These are phyloP conservation scores for Talaromyces sp. DNA, from an alignment of 2,329 filamentous ascomycete genomes.

Conservation along the genomic window DNA sequence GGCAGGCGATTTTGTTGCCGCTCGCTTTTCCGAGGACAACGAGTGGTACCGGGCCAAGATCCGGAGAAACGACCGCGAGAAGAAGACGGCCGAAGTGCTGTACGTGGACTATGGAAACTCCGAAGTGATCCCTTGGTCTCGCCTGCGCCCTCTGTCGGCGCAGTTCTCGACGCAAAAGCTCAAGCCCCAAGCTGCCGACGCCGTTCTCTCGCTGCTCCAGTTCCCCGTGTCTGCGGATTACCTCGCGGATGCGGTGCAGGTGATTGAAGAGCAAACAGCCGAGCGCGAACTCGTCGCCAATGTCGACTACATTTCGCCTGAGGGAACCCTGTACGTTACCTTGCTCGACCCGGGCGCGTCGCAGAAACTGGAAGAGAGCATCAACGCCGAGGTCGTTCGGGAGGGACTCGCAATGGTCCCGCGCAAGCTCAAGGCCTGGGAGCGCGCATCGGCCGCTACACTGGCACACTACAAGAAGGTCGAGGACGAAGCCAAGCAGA, in stretches of 20 bases:
- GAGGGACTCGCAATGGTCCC: slow-evolving; percentile 88
- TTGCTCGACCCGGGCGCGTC: slow-evolving; percentile 70
- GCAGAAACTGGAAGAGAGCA: slow-evolving; percentile 64
- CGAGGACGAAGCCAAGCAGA: slow-evolving; percentile 72
- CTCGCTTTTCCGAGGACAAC: slow-evolving; percentile 81
- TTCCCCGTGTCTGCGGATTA: slow-evolving; percentile 80
- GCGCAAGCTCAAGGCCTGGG: slow-evolving; percentile 86
- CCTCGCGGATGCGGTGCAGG: slow-evolving; percentile 70
- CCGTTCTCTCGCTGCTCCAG: slow-evolving; percentile 81
- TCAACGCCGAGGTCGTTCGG: slow-evolving; percentile 82
- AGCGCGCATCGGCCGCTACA: slow-evolving; percentile 68
- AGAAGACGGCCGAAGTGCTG: slow-evolving; percentile 81
- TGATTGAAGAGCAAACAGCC: slow-evolving; percentile 69
- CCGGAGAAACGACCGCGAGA: slow-evolving; percentile 84
- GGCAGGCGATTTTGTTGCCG: slow-evolving; percentile 84
- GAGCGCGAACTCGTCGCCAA: slow-evolving; percentile 78
- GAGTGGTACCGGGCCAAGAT: slow-evolving; percentile 94
- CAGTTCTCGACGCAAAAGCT: slow-evolving; percentile 79
- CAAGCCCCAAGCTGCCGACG: slow-evolving; percentile 81
- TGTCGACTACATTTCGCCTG: slow-evolving; percentile 79
- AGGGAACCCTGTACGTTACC: slow-evolving; percentile 79
- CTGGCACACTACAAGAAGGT: slow-evolving; percentile 67
- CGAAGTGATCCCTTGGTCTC: slow-evolving; percentile 79
- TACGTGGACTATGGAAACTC: slow-evolving; percentile 97
- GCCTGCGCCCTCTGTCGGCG: slow-evolving; percentile 74